These are phyloP conservation scores for Fusarium setosum DNA, from an alignment of 2,329 filamentous ascomycete species.

Conservation along the genomic window DNA sequence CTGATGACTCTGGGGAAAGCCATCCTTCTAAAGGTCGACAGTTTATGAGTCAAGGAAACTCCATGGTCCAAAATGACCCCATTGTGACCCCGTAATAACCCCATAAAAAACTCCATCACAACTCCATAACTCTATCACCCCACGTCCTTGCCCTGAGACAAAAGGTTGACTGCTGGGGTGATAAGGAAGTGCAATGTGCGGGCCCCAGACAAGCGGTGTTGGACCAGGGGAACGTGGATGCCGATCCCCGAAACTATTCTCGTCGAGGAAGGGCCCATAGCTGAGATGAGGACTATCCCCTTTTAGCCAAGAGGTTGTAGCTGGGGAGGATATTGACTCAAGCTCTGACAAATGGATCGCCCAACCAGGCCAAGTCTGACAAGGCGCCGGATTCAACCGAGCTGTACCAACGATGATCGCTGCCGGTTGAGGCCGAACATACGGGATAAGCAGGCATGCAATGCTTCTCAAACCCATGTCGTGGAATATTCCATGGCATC, in stretches of 20 bases:
- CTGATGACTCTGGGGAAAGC: neutral
- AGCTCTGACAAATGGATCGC: neutral
- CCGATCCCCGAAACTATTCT: neutral
- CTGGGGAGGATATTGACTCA: neutral
- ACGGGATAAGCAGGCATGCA: neutral
- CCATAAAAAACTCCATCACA: neutral
- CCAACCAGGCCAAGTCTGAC: too few species aligned
- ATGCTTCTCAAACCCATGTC: neutral
- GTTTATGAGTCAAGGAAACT: neutral
- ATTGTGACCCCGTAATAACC: neutral
- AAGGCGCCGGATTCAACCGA: too few species aligned
- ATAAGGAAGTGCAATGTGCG: neutral
- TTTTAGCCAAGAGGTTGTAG: neutral
- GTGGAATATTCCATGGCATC: neutral
- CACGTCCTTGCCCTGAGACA: neutral
- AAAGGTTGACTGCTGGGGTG: neutral
- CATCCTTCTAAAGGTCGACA: neutral
- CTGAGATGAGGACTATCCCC: neutral
- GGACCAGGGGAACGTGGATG: neutral
- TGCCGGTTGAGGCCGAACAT: too few species aligned
- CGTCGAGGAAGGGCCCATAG: neutral
- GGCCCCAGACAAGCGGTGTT: neutral
- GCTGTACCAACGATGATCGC: too few species aligned
- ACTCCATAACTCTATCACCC: neutral
- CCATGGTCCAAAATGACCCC: neutral